A percentile compares a stretch with the other conserved stretches of the same genome.
phyloP scores from a whole-genome alignment of 2,329 filamentous ascomycete species.

The Xylaria sp. region DNA sequence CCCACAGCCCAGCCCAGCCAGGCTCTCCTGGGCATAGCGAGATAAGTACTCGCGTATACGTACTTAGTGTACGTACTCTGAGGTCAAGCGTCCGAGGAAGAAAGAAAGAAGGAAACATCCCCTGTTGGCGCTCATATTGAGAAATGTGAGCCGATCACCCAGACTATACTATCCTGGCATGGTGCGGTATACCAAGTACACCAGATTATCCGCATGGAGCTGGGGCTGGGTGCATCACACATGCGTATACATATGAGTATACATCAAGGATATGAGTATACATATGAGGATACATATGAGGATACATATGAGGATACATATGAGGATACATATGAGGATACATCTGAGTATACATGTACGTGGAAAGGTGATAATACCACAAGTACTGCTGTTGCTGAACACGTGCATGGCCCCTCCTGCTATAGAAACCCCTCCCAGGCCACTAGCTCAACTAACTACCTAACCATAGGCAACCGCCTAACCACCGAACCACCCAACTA shows the following conservation, averaged over 20 bases:
- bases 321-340: no score
- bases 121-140: background rate
- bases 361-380: no score
- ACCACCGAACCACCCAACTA: no score
- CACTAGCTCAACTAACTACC: no score
- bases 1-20: conserved; percentile 7
- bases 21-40: conserved; percentile 3
- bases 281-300: no score
- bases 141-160: background rate
- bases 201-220: conserved; percentile 17
- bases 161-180: background rate
- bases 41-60: no score
- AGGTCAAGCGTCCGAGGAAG: background rate
- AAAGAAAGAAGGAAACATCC: background rate
- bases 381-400: conserved; percentile 1
- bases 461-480: no score
- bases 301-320: no score
- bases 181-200: background rate
- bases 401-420: conserved; percentile 12
- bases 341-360: no score
- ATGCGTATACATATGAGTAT: no score
- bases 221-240: conserved; percentile 3
- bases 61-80: no score
- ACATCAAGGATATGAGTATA: no score
- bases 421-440: background rate